Evolutionary conservation across 148 eudicot species (phyloP).

Genomic region (Fagopyrum esculentum): DNA sequence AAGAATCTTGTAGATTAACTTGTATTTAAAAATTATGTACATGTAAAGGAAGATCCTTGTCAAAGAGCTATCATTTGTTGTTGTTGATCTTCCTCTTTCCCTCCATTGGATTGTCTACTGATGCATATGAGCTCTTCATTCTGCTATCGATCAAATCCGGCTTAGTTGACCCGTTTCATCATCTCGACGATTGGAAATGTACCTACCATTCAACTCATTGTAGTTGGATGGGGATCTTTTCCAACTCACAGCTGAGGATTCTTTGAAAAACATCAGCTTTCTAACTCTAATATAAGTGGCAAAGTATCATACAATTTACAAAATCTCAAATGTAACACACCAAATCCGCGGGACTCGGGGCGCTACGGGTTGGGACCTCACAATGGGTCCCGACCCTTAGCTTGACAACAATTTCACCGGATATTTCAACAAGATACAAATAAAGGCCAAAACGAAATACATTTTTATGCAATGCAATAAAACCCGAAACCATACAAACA

Average conservation of each 20-base stretch:
- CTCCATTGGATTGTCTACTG: constrained; percentile 16
- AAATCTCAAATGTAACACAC: constrained; percentile 8
- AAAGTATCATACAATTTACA: constrained; percentile 43
- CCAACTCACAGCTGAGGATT: constrained; percentile 40
- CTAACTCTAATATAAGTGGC: constrained; percentile 73
- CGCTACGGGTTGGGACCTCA: no score
- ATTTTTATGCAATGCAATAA: no score
- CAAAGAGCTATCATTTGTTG: constrained; percentile 18
- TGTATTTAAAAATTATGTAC: no score
- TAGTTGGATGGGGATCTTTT: constrained; percentile 71
- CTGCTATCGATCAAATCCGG: constrained; percentile 52
- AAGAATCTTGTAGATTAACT: no score
- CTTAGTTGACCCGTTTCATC: constrained; percentile 45
- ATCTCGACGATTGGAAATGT: constrained; percentile 49
- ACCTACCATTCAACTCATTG: constrained; percentile 36
- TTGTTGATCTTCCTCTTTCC: constrained; percentile 29
- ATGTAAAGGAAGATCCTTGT: no score
- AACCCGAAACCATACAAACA: no score
- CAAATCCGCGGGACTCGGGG: no score
- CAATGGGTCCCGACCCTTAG: no score
- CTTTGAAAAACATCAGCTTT: constrained; percentile 58
- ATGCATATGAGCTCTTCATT: constrained; percentile 28
- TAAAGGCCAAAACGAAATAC: no score
- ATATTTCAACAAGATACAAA: no score
- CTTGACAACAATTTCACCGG: no score